Evolutionary conservation across 192 early-diverging fungal genomes (phyloP), one percentile per base, ranked within the genome.

Genomic region (Linderina pennispora): DNA sequence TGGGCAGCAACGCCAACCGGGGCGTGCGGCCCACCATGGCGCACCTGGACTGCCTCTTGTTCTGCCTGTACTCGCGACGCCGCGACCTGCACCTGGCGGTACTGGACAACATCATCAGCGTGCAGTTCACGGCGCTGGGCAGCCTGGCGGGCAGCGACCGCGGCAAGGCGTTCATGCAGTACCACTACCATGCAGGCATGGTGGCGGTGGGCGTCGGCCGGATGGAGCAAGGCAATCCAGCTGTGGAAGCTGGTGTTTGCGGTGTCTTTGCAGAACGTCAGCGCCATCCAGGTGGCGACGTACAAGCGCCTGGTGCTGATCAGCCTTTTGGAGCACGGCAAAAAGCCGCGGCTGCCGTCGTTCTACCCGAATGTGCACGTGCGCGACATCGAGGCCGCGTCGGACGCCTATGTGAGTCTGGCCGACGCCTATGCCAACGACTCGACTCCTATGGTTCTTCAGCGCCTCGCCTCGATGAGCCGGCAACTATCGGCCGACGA

Each of bases 181-280:
- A 52, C 42, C 36, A 43, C 41, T 19, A 45, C 32, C 65, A 72
- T 26, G 62, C 48, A 10, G 62, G 68, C 25, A 72, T 72, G 68
- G 62, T 72, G n/a, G 50, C 36, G n/a, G 49, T 45, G 8, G 50
- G 52, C 4, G 23, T 53, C 15, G 56, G 52, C 2, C 46, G 34
- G 9, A 15, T 33, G 23, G 53, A 42, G 11, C 35, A n/a, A 32
- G 36, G 68, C 68, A 11, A 23, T 44, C 46, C 40, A 23, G 4
- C 42, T 59, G 57, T 72, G 61, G 68, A 19, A 43, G 45, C 44
- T 59, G 31, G 53, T 60, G 6, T 61, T 72, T 52, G 62, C 68
- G 9, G 32, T 72, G 35, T 62, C 68, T 1, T 37, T 56, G 5
- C 37, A 38, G 16, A 40, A 59, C 26, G 42, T 45, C n/a, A 72